Evolutionary conservation across 2,329 filamentous ascomycete genomes (phyloP).

Genomic region (Nakataea oryzae): DNA sequence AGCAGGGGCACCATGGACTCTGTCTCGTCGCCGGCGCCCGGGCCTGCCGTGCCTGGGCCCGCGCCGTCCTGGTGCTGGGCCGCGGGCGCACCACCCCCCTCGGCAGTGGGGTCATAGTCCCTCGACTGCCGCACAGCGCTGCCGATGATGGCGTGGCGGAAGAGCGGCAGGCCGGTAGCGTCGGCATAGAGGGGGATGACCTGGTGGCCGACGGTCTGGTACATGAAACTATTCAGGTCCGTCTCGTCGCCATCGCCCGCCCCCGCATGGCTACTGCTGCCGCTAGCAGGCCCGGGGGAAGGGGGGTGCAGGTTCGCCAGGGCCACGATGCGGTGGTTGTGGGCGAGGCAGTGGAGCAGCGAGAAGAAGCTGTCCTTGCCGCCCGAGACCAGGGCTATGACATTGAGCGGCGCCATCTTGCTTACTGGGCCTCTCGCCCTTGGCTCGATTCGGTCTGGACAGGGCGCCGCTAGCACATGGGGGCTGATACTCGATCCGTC

Average conservation of each 20-base stretch:
- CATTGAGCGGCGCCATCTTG: constrained; percentile 38
- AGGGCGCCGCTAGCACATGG: not conserved
- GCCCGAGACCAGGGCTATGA: constrained; percentile 88
- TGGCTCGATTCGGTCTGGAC: constrained; percentile 26
- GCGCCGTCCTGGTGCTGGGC: constrained; percentile 10
- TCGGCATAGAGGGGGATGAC: constrained; percentile 76
- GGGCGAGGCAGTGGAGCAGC: constrained; percentile 76
- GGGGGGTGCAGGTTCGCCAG: constrained; percentile 77
- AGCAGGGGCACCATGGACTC: constrained; percentile 77
- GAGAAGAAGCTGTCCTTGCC: constrained; percentile 97
- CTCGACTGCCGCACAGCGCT: constrained; percentile 58
- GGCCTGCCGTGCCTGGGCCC: too few relatives aligned
- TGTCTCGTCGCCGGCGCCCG: constrained; percentile 63
- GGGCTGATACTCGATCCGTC: not conserved
- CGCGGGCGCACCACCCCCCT: not conserved
- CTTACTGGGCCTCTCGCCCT: not conserved
- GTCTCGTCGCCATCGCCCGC: constrained; percentile 27
- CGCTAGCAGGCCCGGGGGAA: not conserved
- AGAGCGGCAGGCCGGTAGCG: constrained; percentile 73
- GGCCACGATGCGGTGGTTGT: constrained; percentile 78
- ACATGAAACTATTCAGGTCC: constrained; percentile 98
- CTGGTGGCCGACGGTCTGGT: constrained; percentile 89
- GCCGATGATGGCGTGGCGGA: constrained; percentile 67
- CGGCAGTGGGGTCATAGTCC: constrained; percentile 47
- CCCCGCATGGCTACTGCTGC: not conserved